Conservation (phyloP, 2,329 filamentous ascomycete genomes). For the Trichoderma sp. region DNA sequence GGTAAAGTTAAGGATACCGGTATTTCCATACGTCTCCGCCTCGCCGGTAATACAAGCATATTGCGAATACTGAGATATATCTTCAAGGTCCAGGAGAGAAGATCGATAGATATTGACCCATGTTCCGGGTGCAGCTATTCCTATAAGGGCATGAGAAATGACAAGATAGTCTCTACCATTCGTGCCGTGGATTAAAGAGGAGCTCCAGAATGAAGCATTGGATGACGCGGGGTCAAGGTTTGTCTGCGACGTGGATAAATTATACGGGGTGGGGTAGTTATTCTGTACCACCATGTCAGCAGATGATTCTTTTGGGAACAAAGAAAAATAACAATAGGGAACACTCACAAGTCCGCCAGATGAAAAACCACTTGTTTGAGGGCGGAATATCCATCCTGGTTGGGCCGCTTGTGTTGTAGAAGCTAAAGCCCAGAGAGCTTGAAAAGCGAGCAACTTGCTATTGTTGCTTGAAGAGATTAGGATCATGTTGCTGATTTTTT, state of each 20-base stretch:
- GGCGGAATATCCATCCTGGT: conserved; percentile 8
- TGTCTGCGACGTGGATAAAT: background rate
- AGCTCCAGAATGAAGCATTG: conserved; percentile 4
- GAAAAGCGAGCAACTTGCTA: background rate
- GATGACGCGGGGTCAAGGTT: background rate
- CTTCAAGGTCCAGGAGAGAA: conserved; percentile 9
- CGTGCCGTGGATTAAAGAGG: conserved; percentile 11
- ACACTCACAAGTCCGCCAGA: background rate
- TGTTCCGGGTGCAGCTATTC: background rate
- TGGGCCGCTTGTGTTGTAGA: background rate
- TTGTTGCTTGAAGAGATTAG: background rate
- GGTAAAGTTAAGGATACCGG: conserved; percentile 1
- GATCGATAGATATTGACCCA: background rate
- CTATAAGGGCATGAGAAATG: background rate
- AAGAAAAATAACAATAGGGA: too few species aligned
- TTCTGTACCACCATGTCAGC: background rate
- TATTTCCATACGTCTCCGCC: background rate
- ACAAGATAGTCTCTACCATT: conserved; percentile 8
- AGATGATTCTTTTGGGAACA: too few species aligned
- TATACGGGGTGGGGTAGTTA: background rate
- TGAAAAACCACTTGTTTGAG: background rate
- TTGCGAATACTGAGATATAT: conserved; percentile 2
- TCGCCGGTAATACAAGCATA: background rate
- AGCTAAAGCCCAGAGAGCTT: background rate
- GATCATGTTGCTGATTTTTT: background rate